Base-by-base conservation (phyloP, 2,329 filamentous ascomycete species). In the Xylaria sp. region DNA sequence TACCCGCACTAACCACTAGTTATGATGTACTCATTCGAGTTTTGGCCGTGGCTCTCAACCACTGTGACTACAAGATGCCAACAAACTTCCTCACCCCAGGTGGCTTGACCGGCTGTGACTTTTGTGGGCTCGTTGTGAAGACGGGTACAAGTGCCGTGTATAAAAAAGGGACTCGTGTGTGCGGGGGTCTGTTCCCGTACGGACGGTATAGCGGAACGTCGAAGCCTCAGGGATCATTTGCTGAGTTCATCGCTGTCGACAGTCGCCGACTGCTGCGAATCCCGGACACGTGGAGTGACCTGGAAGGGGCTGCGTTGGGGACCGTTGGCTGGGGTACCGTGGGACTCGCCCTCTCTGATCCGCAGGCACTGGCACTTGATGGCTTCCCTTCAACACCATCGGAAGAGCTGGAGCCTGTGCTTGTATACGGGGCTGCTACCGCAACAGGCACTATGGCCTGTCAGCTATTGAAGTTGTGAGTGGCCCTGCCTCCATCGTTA, bases 381-480 rank as follows among this genome's bases (percentile, higher is more conserved):
- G 68, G 70, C 2, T 25, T 50, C 2, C 71, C 66, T 3, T 65
- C 70, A 4, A 34, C 43, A 1, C 68, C 66, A 13, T 30, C 34
- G 12, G 36, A 13, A 18, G 34, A 30, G 28, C 52, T n/a, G 5
- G 34, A 56, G 9, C 73, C 75, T 1, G 74, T 79, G 3, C 56
- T 79, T 2, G 72, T 79, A 2, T 78, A 77, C 23, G 77, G 77
- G 5, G 77, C 70, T 3, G 73, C 69, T 0, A 77, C 77, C 1
- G 75, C 75, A 0, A 74, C 75, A 0, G 77, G 77, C 1, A 76
- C 72, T 0, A 75, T 78, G 66, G 75, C 77, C 1, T 70, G 63
- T 39, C 77, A 78, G 48, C n/a, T 78, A 3, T 58, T 78, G 30
- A 72, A 66, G 25, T 46, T 64, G 76, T 76, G 41, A 50, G 61